A percentile compares a stretch with the other conserved stretches of the same genome.
Conservation (phyloP, 441 rosid genomes). For the Pelargonium australe region DNA sequence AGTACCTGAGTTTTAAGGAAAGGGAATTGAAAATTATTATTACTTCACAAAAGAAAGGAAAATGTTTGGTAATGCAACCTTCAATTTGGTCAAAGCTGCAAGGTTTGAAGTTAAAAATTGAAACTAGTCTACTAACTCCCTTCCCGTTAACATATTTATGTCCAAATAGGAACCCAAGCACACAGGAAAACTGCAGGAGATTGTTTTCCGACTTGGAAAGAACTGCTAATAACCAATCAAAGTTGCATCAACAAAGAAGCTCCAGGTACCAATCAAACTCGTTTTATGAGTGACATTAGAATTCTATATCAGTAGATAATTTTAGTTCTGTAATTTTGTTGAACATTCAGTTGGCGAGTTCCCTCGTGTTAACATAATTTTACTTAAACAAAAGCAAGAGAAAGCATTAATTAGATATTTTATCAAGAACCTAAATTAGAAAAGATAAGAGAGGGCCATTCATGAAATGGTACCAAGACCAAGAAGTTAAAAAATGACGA, state of each 20-base stretch:
- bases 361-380: not conserved
- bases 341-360: not conserved
- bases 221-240: not conserved
- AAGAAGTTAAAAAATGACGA: not conserved
- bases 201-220: not conserved
- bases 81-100: too few relatives aligned
- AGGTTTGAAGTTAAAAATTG: too few relatives aligned
- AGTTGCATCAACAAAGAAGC: not conserved
- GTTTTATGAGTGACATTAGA: not conserved
- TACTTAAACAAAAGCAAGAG: not conserved
- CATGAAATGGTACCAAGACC: not conserved
- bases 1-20: constrained; percentile 47
- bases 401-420: not conserved
- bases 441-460: not conserved
- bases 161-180: not conserved
- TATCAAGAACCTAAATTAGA: not conserved
- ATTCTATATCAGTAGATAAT: not conserved
- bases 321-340: not conserved
- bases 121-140: too few relatives aligned
- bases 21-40: not conserved
- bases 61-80: too few relatives aligned
- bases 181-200: not conserved
- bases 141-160: too few relatives aligned
- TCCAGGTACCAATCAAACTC: not conserved
- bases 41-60: too few relatives aligned